Conservation (phyloP, 768 basidiomycete genomes). For the Rubroboletus satanas region DNA sequence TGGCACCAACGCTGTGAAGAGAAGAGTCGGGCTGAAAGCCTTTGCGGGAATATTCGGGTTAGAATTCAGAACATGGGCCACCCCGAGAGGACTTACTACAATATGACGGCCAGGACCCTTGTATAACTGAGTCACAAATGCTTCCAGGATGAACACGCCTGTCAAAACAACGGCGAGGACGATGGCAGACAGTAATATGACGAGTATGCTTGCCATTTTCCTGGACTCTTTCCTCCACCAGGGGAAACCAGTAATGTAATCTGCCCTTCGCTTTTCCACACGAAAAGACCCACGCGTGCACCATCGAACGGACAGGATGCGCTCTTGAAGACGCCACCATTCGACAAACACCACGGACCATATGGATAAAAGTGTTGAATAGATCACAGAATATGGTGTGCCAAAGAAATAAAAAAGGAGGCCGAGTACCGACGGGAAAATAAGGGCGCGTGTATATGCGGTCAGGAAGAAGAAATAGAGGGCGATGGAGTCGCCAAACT, state of each 20-base stretch:
- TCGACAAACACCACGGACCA: slow-evolving; percentile 90
- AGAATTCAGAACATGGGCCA: background rate
- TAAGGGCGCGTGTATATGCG: slow-evolving; percentile 75
- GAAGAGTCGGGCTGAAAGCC: slow-evolving; percentile 77
- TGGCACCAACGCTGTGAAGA: slow-evolving; percentile 81
- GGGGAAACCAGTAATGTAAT: slow-evolving; percentile 48
- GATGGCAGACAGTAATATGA: slow-evolving; percentile 69
- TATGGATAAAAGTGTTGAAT: slow-evolving; percentile 69
- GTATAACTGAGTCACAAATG: slow-evolving; percentile 86
- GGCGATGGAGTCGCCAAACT: slow-evolving; percentile 81
- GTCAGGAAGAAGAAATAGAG: slow-evolving; percentile 89
- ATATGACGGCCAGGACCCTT: slow-evolving; percentile 78
- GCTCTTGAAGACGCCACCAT: slow-evolving; percentile 87
- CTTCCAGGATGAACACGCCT: slow-evolving; percentile 82
- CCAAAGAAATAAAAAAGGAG: slow-evolving; percentile 65
- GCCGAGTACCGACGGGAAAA: slow-evolving; percentile 73
- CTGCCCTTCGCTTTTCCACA: slow-evolving; percentile 69
- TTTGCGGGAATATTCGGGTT: slow-evolving; percentile 25
- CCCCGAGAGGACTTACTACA: slow-evolving; percentile 50
- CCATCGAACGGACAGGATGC: slow-evolving; percentile 77
- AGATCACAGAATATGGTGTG: slow-evolving; percentile 69
- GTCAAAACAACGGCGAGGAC: slow-evolving; percentile 70
- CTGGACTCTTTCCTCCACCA: slow-evolving; percentile 78
- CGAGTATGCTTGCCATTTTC: slow-evolving; percentile 63
- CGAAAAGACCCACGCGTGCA: slow-evolving; percentile 73